These are phyloP conservation scores for Trypanosoma melophagium DNA, from an alignment of 208 protist genomes.

Conservation along the genomic window DNA sequence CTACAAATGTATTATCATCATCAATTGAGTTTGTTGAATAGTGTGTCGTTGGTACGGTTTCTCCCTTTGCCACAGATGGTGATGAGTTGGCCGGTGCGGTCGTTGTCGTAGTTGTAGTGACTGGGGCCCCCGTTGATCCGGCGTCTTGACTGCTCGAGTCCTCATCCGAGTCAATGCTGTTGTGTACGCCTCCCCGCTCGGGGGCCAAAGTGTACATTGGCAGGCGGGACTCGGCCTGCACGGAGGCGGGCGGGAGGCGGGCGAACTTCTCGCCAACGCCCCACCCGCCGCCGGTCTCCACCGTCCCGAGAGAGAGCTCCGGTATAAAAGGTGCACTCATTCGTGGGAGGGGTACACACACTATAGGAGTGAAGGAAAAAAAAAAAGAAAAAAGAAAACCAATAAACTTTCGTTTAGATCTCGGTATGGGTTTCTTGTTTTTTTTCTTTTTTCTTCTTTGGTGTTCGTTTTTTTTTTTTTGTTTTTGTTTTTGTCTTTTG, in stretches of 20 bases:
- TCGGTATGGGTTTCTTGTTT: too few species aligned
- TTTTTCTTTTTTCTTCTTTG: too few species aligned
- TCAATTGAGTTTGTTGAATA: constrained; percentile 51
- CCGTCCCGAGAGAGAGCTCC: constrained; percentile 41
- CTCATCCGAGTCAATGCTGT: constrained; percentile 16
- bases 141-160: neutral
- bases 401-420: too few species aligned
- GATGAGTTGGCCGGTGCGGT: neutral
- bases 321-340: constrained; percentile 36
- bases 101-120: neutral
- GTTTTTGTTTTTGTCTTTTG: too few species aligned
- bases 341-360: too few species aligned
- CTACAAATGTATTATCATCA: constrained; percentile 87
- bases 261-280: constrained; percentile 61
- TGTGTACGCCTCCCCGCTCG: neutral
- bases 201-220: constrained; percentile 33
- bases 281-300: constrained; percentile 72
- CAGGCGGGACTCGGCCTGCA: constrained; percentile 40
- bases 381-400: too few species aligned
- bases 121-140: neutral
- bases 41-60: constrained; percentile 35
- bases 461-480: too few species aligned
- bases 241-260: constrained; percentile 48
- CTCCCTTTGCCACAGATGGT: neutral
- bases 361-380: too few species aligned